Conservation (phyloP, 306 rosid genomes). For the Trifolium repens region DNA sequence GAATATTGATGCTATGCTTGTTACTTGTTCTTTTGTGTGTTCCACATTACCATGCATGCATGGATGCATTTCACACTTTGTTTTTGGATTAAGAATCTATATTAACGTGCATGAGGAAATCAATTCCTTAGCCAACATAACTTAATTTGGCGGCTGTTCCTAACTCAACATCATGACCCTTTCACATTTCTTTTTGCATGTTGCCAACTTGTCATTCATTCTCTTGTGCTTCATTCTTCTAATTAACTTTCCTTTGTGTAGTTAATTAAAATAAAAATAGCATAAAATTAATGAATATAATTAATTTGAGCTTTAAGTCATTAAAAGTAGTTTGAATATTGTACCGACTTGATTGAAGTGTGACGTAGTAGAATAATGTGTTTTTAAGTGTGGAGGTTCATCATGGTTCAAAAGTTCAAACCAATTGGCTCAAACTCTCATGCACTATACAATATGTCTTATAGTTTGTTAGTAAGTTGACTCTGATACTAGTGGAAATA, state of each 20-base stretch:
- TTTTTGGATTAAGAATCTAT: conserved; percentile 44
- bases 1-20: conserved; percentile 75
- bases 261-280: too few relatives aligned
- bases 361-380: too few relatives aligned
- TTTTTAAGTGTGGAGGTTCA: too few relatives aligned
- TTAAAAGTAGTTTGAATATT: too few relatives aligned
- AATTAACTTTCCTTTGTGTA: neutral
- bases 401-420: too few relatives aligned
- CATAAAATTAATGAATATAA: too few relatives aligned
- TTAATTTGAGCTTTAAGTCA: too few relatives aligned
- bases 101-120: conserved; percentile 48
- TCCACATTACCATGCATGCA: conserved; percentile 52
- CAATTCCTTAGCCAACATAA: conserved; percentile 40
- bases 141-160: conserved; percentile 66
- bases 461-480: too few relatives aligned
- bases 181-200: conserved; percentile 51
- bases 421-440: too few relatives aligned
- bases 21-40: conserved; percentile 56
- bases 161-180: conserved; percentile 45
- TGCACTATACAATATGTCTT: too few relatives aligned
- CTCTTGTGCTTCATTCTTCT: conserved; percentile 1
- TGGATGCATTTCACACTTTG: conserved; percentile 36
- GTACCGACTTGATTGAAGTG: too few relatives aligned
- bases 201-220: neutral
- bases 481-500: too few relatives aligned